These are phyloP conservation scores for Carex arenaria DNA, from an alignment of 202 grass and related monocot genomes.

Conservation along the genomic window DNA sequence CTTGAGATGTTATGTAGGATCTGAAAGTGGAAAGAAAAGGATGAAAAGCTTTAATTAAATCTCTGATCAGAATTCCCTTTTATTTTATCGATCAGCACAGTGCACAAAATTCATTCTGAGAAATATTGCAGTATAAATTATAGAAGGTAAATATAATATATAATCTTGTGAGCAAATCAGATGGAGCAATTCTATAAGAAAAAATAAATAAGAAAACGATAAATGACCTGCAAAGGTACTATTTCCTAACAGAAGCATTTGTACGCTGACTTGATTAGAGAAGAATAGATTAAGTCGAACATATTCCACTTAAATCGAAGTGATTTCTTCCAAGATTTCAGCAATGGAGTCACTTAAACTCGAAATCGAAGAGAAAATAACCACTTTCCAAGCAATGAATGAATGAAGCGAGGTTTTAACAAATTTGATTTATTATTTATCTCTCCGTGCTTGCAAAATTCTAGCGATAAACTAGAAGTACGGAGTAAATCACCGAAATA, in stretches of 20 bases:
- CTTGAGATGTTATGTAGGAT: background rate
- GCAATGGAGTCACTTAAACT: background rate
- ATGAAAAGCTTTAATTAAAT: background rate
- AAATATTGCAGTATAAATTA: background rate
- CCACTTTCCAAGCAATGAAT: background rate
- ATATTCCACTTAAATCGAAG: slow-evolving; percentile 4
- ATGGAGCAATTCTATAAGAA: background rate
- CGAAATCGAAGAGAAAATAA: background rate
- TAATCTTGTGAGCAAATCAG: slow-evolving; percentile 1
- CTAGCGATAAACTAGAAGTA: background rate
- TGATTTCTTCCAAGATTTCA: background rate
- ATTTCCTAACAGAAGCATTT: background rate
- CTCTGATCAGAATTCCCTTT: background rate
- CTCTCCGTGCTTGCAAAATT: background rate
- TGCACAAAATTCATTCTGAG: background rate
- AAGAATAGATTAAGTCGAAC: background rate
- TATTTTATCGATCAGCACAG: background rate
- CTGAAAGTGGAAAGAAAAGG: background rate
- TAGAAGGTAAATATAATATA: background rate
- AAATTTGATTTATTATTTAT: background rate
- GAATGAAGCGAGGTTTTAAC: background rate
- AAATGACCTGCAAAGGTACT: background rate
- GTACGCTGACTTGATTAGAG: background rate
- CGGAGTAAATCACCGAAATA: background rate
- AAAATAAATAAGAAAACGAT: background rate